phyloP scores from a whole-genome alignment of 2,329 filamentous ascomycete genomes.

The Aspergillus sp. region DNA sequence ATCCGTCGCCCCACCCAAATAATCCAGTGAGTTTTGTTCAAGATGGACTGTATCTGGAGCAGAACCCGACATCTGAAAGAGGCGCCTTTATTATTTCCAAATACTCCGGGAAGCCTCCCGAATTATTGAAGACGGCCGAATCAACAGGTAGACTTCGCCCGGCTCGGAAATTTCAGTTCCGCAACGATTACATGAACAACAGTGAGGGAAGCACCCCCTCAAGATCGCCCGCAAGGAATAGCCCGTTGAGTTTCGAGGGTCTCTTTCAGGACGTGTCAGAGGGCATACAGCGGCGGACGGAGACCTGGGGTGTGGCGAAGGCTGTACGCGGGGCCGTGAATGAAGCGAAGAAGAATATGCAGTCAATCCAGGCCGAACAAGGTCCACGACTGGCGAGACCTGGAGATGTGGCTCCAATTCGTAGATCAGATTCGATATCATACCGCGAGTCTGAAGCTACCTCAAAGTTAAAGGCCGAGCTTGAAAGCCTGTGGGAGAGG shows the following conservation, averaged over 20 bases:
- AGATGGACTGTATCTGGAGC: conserved; percentile 66
- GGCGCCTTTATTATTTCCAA: conserved; percentile 46
- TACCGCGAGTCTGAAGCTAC: conserved; percentile 16
- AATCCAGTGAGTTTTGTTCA: conserved; percentile 78
- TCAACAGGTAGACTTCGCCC: conserved; percentile 21
- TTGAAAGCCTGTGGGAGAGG: conserved; percentile 39
- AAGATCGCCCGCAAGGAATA: conserved; percentile 38
- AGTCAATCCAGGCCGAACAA: conserved; percentile 44
- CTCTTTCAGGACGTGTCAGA: conserved; percentile 51
- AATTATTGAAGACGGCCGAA: conserved; percentile 25
- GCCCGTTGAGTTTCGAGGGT: conserved; percentile 44
- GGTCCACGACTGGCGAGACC: conserved; percentile 26
- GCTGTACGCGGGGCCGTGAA: conserved; percentile 49
- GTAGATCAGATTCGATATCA: conserved; percentile 14
- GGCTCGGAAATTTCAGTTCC: conserved; percentile 23
- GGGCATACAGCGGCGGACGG: conserved; percentile 48
- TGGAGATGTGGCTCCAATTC: conserved; percentile 15
- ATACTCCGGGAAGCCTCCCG: conserved; percentile 47
- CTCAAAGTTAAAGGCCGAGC: conserved; percentile 30
- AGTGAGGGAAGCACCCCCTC: conserved; percentile 35
- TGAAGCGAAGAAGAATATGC: conserved; percentile 48
- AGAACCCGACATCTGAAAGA: conserved; percentile 44
- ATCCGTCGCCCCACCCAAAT: conserved; percentile 67
- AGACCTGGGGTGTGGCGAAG: conserved; percentile 51
- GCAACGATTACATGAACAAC: conserved; percentile 28